A percentile compares a stretch with the other conserved stretches of the same genome.
phyloP scores from a whole-genome alignment of 805 yeast species.

The Yamadazyma sp. region DNA sequence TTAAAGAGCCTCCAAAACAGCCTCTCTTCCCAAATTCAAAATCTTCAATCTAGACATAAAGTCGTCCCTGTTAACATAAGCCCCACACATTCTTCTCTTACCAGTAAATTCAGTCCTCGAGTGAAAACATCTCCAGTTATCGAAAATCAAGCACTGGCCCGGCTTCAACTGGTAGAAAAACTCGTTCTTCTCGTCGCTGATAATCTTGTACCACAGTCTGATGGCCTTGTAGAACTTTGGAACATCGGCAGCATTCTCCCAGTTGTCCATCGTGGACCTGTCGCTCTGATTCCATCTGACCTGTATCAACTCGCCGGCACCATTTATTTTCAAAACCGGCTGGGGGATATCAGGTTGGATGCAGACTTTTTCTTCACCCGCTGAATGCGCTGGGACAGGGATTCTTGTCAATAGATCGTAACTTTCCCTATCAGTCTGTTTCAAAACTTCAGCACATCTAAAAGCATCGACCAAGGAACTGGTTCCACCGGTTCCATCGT shows the following conservation, averaged over 20 bases:
- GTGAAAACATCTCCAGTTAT: conserved; percentile 73
- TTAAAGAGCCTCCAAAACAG: conserved; percentile 38
- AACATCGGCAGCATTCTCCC: conserved; percentile 49
- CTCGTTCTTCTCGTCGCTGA: conserved; percentile 51
- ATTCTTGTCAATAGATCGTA: conserved; percentile 49
- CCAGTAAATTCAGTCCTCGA: conserved; percentile 68
- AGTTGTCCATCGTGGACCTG: conserved; percentile 56
- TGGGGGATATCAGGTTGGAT: conserved; percentile 56
- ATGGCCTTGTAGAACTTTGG: conserved; percentile 58
- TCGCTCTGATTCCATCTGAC: conserved; percentile 74
- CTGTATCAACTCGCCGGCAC: conserved; percentile 53
- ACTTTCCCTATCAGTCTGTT: conserved; percentile 47
- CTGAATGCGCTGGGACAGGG: conserved; percentile 69
- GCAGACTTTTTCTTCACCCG: conserved; percentile 65
- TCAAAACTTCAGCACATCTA: conserved; percentile 53
- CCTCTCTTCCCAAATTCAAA: conserved; percentile 48
- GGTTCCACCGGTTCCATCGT: conserved; percentile 67
- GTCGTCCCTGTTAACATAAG: conserved; percentile 68
- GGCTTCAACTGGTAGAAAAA: conserved; percentile 56
- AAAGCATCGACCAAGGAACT: conserved; percentile 69
- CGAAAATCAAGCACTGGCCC: conserved; percentile 66
- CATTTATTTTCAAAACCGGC: conserved; percentile 58
- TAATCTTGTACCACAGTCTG: conserved; percentile 53
- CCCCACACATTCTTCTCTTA: conserved; percentile 69
- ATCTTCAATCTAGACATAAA: conserved; percentile 47